A percentile compares a stretch with the other conserved stretches of the same genome.
phyloP scores from a whole-genome alignment of 2,329 filamentous ascomycete species.

The Cladobotryum protrusum region DNA sequence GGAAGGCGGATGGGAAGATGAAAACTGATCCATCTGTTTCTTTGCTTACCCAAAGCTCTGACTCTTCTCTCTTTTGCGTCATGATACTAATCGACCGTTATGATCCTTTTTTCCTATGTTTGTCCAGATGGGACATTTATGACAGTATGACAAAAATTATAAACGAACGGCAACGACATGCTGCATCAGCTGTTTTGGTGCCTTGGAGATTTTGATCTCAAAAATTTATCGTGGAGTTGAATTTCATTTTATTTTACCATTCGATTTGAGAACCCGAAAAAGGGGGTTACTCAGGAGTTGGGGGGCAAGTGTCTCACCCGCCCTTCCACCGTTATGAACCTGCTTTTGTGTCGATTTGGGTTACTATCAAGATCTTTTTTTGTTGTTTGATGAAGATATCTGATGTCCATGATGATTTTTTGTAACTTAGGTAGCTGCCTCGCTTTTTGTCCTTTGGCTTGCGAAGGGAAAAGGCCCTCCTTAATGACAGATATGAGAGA shows the following conservation, averaged over 20 bases:
- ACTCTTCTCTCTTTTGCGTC: background rate
- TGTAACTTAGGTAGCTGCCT: slow-evolving; percentile 3
- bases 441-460: background rate
- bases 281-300: too few relatives aligned
- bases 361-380: background rate
- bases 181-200: background rate
- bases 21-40: background rate
- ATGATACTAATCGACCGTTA: background rate
- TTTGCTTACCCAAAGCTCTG: background rate
- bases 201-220: background rate
- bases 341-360: background rate
- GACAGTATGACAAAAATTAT: slow-evolving; percentile 9
- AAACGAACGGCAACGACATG: slow-evolving; percentile 2
- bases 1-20: slow-evolving; percentile 30
- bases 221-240: background rate
- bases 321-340: too few relatives aligned
- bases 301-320: too few relatives aligned
- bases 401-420: background rate
- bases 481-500: background rate
- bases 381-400: background rate
- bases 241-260: background rate
- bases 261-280: background rate
- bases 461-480: background rate
- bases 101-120: background rate
- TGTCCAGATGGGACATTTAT: slow-evolving; percentile 2